Conservation (phyloP, 2,329 filamentous ascomycete species). For the Zopfia rhizophila region DNA sequence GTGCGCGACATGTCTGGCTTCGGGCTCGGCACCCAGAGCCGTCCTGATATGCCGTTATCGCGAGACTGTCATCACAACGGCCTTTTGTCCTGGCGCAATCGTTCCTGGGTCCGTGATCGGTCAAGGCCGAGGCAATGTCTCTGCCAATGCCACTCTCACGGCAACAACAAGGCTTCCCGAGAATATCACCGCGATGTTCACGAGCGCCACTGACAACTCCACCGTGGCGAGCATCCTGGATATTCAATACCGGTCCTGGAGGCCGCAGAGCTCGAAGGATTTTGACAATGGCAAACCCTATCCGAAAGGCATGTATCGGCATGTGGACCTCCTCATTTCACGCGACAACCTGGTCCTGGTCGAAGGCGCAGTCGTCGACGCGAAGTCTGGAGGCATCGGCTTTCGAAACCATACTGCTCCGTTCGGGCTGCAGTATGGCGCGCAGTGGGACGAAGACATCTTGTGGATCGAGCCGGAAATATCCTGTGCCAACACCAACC, state of each 20-base stretch:
- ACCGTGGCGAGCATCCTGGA: slow-evolving; percentile 58
- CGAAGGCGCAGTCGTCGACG: slow-evolving; percentile 59
- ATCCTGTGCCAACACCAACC: slow-evolving; percentile 54
- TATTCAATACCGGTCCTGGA: slow-evolving; percentile 50
- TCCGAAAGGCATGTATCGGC: slow-evolving; percentile 42
- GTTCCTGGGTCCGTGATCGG: too few species aligned
- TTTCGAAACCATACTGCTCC: slow-evolving; percentile 60
- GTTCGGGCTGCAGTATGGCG: slow-evolving; percentile 43
- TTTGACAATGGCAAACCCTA: slow-evolving; percentile 45
- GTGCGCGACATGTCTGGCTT: slow-evolving; percentile 51
- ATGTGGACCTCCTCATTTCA: slow-evolving; percentile 45
- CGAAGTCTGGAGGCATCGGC: slow-evolving; percentile 54
- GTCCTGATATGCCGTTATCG: slow-evolving; percentile 44
- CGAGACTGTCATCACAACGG: slow-evolving; percentile 42
- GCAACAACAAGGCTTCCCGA: slow-evolving; percentile 35
- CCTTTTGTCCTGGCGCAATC: slow-evolving; percentile 16
- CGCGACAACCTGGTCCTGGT: slow-evolving; percentile 47
- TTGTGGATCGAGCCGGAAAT: slow-evolving; percentile 59
- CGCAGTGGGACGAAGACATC: slow-evolving; percentile 58
- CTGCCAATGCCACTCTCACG: too few species aligned
- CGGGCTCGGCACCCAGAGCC: slow-evolving; percentile 52
- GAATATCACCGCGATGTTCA: slow-evolving; percentile 48
- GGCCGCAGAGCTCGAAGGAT: too few species aligned
- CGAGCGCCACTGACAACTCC: slow-evolving; percentile 47
- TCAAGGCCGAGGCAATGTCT: too few species aligned